phyloP scores from a whole-genome alignment of 495 filamentous ascomycete genomes.

The Hyphodiscus hymeniophilus region DNA sequence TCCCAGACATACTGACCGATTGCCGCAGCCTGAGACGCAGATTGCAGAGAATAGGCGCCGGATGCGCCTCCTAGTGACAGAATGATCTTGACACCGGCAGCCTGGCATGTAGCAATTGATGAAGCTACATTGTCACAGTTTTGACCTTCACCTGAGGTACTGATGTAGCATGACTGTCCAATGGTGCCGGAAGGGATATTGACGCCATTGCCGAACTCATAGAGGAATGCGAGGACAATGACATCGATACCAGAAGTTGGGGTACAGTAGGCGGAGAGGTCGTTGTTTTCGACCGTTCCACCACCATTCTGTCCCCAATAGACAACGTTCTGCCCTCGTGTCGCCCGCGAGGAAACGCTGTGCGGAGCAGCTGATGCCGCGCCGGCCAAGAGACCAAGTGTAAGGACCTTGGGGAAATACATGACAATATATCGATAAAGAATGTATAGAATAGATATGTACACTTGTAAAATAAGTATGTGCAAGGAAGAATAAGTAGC shows the following conservation, averaged over 20 bases:
- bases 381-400: slow-evolving; percentile 25
- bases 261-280: slow-evolving; percentile 33
- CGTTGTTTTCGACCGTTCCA: slow-evolving; percentile 32
- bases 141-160: slow-evolving; percentile 24
- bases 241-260: slow-evolving; percentile 35
- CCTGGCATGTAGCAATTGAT: slow-evolving; percentile 43
- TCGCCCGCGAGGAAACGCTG: slow-evolving; percentile 18
- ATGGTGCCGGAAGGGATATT: slow-evolving; percentile 30
- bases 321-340: slow-evolving; percentile 29
- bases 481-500: slow-evolving; percentile 20
- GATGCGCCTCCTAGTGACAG: slow-evolving; percentile 52
- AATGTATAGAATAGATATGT: slow-evolving; percentile 15
- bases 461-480: no score
- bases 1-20: background rate
- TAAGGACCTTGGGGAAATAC: slow-evolving; percentile 24
- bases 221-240: slow-evolving; percentile 46
- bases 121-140: slow-evolving; percentile 37
- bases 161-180: slow-evolving; percentile 32
- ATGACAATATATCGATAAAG: slow-evolving; percentile 20
- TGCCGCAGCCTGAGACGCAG: background rate
- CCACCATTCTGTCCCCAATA: slow-evolving; percentile 39
- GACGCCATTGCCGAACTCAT: slow-evolving; percentile 29
- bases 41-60: slow-evolving; percentile 32
- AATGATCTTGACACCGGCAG: slow-evolving; percentile 48
- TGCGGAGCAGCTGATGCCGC: slow-evolving; percentile 25